Evolutionary conservation across 1,284 basidiomycete genomes (phyloP).

Genomic region (Takashimella tepidaria): DNA sequence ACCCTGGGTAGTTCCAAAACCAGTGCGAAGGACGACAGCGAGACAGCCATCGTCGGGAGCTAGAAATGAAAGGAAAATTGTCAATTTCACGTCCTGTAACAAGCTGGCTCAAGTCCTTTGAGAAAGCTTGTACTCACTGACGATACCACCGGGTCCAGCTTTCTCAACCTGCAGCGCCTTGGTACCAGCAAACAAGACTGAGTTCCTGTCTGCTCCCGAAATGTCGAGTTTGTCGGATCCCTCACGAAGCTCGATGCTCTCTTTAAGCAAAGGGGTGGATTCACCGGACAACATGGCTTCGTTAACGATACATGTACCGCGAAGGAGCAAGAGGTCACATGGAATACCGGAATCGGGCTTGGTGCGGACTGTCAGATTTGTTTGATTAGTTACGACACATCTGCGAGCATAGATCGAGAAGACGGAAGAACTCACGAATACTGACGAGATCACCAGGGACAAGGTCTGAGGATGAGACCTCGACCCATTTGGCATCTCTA

Average conservation of each 20-base stretch:
- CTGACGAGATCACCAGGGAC: slow-evolving; percentile 87
- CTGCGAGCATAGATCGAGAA: too few relatives aligned
- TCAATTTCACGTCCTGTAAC: neutral
- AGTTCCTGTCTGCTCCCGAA: slow-evolving; percentile 77
- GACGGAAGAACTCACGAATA: slow-evolving; percentile 49
- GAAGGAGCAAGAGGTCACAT: slow-evolving; percentile 80
- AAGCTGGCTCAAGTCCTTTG: neutral
- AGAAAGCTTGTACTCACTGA: slow-evolving; percentile 26
- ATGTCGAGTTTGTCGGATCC: slow-evolving; percentile 69
- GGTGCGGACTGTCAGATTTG: slow-evolving; percentile 56
- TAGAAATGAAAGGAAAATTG: slow-evolving; percentile 4
- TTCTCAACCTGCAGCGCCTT: slow-evolving; percentile 77
- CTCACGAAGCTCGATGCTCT: slow-evolving; percentile 81
- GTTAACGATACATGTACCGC: slow-evolving; percentile 89
- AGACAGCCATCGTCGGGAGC: slow-evolving; percentile 87
- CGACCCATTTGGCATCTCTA: slow-evolving; percentile 72
- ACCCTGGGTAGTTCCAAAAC: slow-evolving; percentile 92
- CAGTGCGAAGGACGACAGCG: slow-evolving; percentile 86
- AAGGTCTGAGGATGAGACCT: slow-evolving; percentile 73
- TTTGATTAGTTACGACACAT: too few relatives aligned
- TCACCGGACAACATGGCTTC: slow-evolving; percentile 97
- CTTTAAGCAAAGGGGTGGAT: slow-evolving; percentile 89
- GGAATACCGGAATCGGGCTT: slow-evolving; percentile 80
- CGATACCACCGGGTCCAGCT: slow-evolving; percentile 36
- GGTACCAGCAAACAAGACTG: slow-evolving; percentile 87